Base-by-base conservation (phyloP, 768 basidiomycete genomes). In the Tylopilus rubrobrunneus region DNA sequence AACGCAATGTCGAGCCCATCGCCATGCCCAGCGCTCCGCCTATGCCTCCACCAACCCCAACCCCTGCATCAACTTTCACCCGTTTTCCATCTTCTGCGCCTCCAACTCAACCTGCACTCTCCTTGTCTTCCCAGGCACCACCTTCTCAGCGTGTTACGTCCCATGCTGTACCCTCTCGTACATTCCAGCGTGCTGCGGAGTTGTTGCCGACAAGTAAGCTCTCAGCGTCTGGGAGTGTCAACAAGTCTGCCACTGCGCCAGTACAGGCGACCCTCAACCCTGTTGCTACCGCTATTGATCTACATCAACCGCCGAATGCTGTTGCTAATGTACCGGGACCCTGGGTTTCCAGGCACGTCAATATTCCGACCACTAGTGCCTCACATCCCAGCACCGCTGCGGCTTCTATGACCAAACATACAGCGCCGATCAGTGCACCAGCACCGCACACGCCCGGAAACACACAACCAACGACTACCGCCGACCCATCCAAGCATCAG, bases 71-170 rank as follows among this genome's bases (percentile, higher is more conserved):
- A 14, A 21, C 48, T 21, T 28, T 51, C n/a, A 58, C 59, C 14
- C 64, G 65, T 40, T 37, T 52, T 17, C 61, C 62, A 27, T 51
- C 58, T 39, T 65, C 64, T 15, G 61, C 60, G 37, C 68, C 68
- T 9, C 56, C 61, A 23, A 40, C 54, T 28, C 68, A 70, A 14
- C 41, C 58, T 7, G 48, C 56, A 7, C 56, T 57, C 34, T 5
- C 48, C 25, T 11, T 51, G n/a, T 41, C 56, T 45, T 23, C 45
- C 14, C 60, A 58, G 11, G 33, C 48, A 37, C 33, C 40, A 34
- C 40, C 56, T 42, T 34, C 44, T 21, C 70, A 66, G 49, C 68
- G 64, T 45, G 49, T 58, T 3, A 51, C 49, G 12, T 48, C 68
- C 4, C 45, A 62, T 42, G 8, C 58, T 34, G 45, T 43, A 31